A percentile compares a stretch with the other conserved stretches of the same genome.
Conservation (phyloP, 306 rosid genomes). For the Aeschynomene evenia region DNA sequence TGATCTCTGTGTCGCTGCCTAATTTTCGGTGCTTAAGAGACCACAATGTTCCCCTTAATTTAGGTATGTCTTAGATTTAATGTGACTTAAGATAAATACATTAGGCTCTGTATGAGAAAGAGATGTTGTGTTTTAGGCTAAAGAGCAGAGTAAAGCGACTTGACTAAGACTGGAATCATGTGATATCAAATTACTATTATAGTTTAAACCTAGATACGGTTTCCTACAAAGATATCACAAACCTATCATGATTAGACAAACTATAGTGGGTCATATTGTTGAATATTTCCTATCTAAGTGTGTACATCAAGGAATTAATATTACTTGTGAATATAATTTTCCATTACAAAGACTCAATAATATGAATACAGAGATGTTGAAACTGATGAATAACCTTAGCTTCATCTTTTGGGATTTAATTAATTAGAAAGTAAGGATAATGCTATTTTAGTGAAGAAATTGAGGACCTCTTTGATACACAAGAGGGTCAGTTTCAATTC, state of each 20-base stretch:
- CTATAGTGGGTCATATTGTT: not conserved
- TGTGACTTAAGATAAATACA: not conserved
- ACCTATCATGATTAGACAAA: not conserved
- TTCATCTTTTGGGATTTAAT: not conserved
- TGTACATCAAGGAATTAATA: not conserved
- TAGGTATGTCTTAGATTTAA: not conserved
- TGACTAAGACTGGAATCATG: not conserved
- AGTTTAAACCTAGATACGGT: too few species aligned
- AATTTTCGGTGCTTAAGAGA: conserved; percentile 1
- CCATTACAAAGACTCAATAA: not conserved
- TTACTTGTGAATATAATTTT: not conserved
- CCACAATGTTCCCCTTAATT: not conserved
- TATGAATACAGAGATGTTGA: not conserved
- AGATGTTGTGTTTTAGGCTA: conserved; percentile 12
- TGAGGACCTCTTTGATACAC: not conserved
- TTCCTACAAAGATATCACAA: not conserved
- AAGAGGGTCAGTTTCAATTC: not conserved
- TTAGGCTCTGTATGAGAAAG: not conserved
- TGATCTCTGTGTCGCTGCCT: not conserved
- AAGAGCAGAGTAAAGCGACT: conserved; percentile 5
- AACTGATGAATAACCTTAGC: too few species aligned
- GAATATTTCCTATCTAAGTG: conserved; percentile 1
- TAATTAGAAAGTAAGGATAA: not conserved
- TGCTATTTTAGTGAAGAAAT: too few species aligned
- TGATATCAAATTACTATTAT: not conserved